Evolutionary conservation across 2,329 filamentous ascomycete genomes (phyloP).

Genomic region (Colletotrichum truncatum): DNA sequence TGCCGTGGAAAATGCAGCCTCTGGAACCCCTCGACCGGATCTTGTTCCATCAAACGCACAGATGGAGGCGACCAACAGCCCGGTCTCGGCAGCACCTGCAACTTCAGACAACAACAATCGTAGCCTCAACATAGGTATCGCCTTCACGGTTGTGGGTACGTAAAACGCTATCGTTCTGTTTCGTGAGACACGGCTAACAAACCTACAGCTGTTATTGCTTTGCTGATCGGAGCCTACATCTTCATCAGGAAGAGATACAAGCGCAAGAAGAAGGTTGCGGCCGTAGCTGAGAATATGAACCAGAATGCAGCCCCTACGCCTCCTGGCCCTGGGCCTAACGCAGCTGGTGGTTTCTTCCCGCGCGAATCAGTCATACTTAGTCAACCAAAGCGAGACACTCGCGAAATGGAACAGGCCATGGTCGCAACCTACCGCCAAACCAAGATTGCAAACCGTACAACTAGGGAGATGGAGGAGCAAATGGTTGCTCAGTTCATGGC

Average conservation of each 20-base stretch:
- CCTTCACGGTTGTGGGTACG: constrained; percentile 17
- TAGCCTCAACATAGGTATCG: not conserved
- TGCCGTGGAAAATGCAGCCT: constrained; percentile 8
- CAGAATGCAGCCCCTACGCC: not conserved
- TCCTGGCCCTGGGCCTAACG: not conserved
- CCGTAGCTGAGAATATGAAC: constrained; percentile 14
- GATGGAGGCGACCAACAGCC: not conserved
- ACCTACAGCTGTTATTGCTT: not conserved
- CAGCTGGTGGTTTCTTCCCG: not conserved
- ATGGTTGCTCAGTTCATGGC: constrained; percentile 15
- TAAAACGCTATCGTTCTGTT: not conserved
- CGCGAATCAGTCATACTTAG: constrained; percentile 1
- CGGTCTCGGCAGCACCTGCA: not conserved
- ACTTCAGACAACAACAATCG: not conserved
- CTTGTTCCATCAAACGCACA: constrained; percentile 11
- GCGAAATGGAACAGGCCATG: constrained; percentile 11
- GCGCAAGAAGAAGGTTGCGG: constrained; percentile 19
- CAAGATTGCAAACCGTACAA: constrained; percentile 17
- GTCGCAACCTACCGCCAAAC: constrained; percentile 19
- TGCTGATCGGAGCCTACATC: constrained; percentile 14
- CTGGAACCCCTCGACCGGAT: not conserved
- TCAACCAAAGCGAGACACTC: constrained; percentile 8
- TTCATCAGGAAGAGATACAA: constrained; percentile 11
- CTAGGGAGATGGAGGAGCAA: constrained; percentile 23
- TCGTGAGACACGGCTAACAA: not conserved